Evolutionary conservation across 306 rosid species (phyloP).

Genomic region (Betula pendula): DNA sequence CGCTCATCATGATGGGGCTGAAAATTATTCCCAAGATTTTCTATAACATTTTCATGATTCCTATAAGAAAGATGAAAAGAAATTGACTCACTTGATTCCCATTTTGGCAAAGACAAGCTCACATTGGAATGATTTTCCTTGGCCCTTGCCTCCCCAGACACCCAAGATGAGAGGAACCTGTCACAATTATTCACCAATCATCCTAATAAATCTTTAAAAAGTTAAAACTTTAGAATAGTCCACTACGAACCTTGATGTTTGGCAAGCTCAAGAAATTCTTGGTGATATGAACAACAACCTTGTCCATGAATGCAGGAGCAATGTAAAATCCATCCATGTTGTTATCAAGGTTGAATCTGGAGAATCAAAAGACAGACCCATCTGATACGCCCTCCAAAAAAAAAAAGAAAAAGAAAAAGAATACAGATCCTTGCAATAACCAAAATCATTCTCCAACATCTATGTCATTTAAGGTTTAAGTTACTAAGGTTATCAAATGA

Average conservation of each 20-base stretch:
- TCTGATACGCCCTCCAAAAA: not conserved
- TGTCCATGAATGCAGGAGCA: conserved; percentile 92
- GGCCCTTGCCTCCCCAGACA: conserved; percentile 97
- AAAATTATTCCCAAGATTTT: not conserved
- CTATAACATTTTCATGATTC: not conserved
- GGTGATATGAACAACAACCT: conserved; percentile 72
- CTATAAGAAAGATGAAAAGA: not conserved
- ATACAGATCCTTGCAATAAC: no score
- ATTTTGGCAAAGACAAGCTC: conserved; percentile 93
- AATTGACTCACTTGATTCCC: conserved; percentile 83
- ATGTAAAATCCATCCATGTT: conserved; percentile 71
- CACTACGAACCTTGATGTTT: conserved; percentile 54
- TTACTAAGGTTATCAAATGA: no score
- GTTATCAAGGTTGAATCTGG: conserved; percentile 64
- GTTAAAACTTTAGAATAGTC: not conserved
- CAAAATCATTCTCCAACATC: no score
- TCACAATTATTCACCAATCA: not conserved
- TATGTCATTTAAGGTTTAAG: no score
- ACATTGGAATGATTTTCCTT: conserved; percentile 87
- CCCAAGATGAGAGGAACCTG: conserved; percentile 92
- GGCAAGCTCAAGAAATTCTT: conserved; percentile 78
- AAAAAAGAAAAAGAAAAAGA: not conserved
- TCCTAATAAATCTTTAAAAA: not conserved
- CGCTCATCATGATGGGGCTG: conserved; percentile 94
- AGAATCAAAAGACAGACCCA: conserved; percentile 1